Evolutionary conservation across 805 yeast species (phyloP).

Genomic region (Barnettozyma wickerhamii): DNA sequence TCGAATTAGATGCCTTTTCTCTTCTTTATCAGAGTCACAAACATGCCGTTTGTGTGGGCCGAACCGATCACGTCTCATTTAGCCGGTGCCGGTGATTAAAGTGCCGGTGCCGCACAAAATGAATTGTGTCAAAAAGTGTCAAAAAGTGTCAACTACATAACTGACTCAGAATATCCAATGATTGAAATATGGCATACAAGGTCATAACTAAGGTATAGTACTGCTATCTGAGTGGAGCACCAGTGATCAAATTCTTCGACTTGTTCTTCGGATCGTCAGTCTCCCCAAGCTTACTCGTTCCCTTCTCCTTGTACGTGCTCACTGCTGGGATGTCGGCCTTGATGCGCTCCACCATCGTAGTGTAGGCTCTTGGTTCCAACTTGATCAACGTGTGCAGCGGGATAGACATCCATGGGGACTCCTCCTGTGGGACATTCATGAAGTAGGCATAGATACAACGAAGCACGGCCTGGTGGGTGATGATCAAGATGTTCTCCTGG

Average conservation of each 20-base stretch:
- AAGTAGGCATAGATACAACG: conserved; percentile 96
- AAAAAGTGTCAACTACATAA: too few relatives aligned
- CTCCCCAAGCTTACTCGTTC: conserved; percentile 55
- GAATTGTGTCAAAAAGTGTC: neutral
- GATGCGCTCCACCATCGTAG: conserved; percentile 81
- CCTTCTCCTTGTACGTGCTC: conserved; percentile 92
- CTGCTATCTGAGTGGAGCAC: conserved; percentile 17
- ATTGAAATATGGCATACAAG: too few relatives aligned
- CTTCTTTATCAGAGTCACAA: too few relatives aligned
- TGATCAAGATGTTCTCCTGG: conserved; percentile 91
- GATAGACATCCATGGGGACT: conserved; percentile 98
- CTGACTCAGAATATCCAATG: too few relatives aligned
- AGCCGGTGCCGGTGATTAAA: neutral
- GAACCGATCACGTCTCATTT: neutral
- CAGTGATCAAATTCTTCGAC: conserved; percentile 26
- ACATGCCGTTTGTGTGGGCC: conserved; percentile 1
- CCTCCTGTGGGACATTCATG: conserved; percentile 97
- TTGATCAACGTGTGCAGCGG: conserved; percentile 94
- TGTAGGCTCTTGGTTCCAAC: conserved; percentile 92
- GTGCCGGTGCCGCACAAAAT: neutral
- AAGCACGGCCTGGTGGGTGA: conserved; percentile 96
- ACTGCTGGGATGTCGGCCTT: conserved; percentile 98
- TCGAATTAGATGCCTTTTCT: too few relatives aligned
- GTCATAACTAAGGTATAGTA: too few relatives aligned
- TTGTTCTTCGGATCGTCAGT: conserved; percentile 16